Evolutionary conservation across 202 grass and related monocot species (phyloP), one percentile per base, ranked within the genome.

Genomic region (Carex arenaria): DNA sequence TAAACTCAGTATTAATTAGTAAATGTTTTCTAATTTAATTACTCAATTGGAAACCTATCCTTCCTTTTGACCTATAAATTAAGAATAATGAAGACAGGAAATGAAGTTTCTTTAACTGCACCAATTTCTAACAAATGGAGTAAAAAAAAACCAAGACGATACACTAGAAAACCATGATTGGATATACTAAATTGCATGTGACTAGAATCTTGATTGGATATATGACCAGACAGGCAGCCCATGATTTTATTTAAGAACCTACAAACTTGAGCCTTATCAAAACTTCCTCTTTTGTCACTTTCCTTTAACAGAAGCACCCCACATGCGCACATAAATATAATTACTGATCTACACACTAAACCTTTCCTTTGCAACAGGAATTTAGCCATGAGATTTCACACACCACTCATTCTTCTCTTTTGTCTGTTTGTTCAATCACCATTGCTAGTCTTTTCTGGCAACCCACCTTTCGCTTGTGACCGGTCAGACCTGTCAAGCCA

Each of bases 381-480:
- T 49, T 23, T 26, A 71, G 61, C 67, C 26, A 84, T 84, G 82
- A 84, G 15, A 74, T 10, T 38, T 74, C 82, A 56, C 19, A 67
- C 2, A 15, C 40, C 19, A 67, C 13, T 73, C 30, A 14, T 85
- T 59, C 22, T 75, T 75, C 23, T 32, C 5, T 55, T 75, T 23
- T 75, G 23, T 55, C 14, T 31, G 30, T 49, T 75, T 75, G 72
- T 55, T 75, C 72, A 75, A 55, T 75, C 51, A 31, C 72, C 72
- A 32, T 75, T 13, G 72, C 45, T 32, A 53, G 65, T n/a, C 0
- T 64, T 4, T 31, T 67, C 67, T 60, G 66, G 23, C 4, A 82
- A 26, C 15, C 84, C 84, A n/a, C 87, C 87, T 10, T 87, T 91
- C 75, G 87, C 90, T 14, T 89, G 90, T 66, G 90, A 87, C 20